A percentile compares a stretch with the other conserved stretches of the same genome.
phyloP scores from a whole-genome alignment of 495 filamentous ascomycete genomes.

The Amniculicola lignicola region DNA sequence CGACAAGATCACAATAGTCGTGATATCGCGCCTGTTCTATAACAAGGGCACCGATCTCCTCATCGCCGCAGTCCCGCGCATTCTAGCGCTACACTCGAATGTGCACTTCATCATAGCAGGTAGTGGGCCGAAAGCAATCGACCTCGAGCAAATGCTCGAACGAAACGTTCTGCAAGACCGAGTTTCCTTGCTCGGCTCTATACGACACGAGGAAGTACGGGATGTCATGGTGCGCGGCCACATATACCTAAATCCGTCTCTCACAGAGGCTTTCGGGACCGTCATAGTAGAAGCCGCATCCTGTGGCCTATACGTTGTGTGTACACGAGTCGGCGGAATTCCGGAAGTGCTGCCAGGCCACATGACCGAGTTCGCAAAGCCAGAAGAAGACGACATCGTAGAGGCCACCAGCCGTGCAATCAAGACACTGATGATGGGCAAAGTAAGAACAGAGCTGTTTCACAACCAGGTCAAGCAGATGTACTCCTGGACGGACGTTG shows the following conservation, averaged over 20 bases:
- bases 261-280: conserved; percentile 96
- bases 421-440: conserved; percentile 70
- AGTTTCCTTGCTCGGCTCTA: conserved; percentile 84
- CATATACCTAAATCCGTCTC: conserved; percentile 90
- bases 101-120: conserved; percentile 97
- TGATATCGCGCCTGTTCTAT: conserved; percentile 96
- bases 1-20: conserved; percentile 91
- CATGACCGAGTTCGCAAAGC: conserved; percentile 92
- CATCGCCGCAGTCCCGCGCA: conserved; percentile 89
- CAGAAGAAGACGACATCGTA: conserved; percentile 89
- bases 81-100: conserved; percentile 81
- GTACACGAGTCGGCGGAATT: conserved; percentile 93
- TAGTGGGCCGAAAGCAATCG: conserved; percentile 92
- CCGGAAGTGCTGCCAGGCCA: conserved; percentile 90
- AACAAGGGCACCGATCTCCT: conserved; percentile 97
- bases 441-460: conserved; percentile 86
- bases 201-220: conserved; percentile 92
- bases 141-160: conserved; percentile 96
- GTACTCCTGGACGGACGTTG: conserved; percentile 98
- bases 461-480: conserved; percentile 95
- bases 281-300: conserved; percentile 95
- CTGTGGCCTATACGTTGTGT: conserved; percentile 93
- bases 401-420: conserved; percentile 79
- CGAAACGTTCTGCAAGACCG: conserved; percentile 91
- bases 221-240: conserved; percentile 98